These are phyloP conservation scores for Sphagnum fallax DNA, from an alignment of 228 moss, liverwort and hornwort species.

Conservation along the genomic window DNA sequence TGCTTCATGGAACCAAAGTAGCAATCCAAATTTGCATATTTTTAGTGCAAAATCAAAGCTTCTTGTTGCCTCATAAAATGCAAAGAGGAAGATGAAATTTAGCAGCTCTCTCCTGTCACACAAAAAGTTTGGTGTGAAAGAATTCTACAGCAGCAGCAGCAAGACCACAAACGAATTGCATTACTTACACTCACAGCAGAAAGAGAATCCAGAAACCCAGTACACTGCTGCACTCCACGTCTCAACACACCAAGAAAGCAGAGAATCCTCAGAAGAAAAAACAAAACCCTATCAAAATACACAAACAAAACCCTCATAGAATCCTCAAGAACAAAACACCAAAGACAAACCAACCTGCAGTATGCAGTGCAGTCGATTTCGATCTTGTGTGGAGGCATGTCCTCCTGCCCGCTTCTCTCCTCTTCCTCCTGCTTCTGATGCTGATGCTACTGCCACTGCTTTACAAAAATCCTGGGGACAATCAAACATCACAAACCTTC, in stretches of 20 bases:
- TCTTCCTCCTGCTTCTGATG: too few species aligned
- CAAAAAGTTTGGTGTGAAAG: not conserved
- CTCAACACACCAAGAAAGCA: too few species aligned
- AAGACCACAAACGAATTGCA: too few species aligned
- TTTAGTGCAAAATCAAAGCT: not conserved
- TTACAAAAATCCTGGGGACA: too few species aligned
- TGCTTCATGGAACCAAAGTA: too few species aligned
- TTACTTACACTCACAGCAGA: not conserved
- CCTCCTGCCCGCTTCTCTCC: not conserved
- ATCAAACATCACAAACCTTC: too few species aligned
- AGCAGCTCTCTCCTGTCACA: not conserved
- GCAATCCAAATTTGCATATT: not conserved
- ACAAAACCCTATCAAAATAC: not conserved
- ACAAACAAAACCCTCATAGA: not conserved
- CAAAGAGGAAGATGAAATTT: not conserved
- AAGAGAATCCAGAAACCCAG: not conserved
- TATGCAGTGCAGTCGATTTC: slow-evolving; percentile 97
- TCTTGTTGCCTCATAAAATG: not conserved
- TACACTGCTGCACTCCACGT: not conserved
- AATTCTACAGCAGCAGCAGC: too few species aligned
- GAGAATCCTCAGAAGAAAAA: not conserved
- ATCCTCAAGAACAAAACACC: not conserved
- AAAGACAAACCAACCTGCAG: slow-evolving; percentile 55
- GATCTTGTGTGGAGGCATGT: slow-evolving; percentile 62
- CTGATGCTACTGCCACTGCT: too few species aligned